Evolutionary conservation across 2,329 filamentous ascomycete species (phyloP), one percentile per base, ranked within the genome.

Genomic region (Microsporum ferrugineum): DNA sequence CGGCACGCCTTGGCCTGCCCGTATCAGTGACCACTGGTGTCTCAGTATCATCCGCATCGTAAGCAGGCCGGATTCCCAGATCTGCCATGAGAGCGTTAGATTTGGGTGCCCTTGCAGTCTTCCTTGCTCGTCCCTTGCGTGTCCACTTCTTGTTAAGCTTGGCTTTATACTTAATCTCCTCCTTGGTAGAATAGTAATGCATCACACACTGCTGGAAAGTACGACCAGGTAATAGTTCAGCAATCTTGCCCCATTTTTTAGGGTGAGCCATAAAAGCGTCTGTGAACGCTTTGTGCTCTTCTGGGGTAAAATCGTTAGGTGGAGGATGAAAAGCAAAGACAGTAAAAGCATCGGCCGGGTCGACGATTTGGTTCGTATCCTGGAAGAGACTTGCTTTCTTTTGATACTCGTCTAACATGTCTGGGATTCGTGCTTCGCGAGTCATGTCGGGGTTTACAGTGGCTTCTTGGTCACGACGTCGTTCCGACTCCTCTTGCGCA

Each of bases 231-330:
- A 80, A 65, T 29, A 72, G 69, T 58, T 78, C 75, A 2, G 78
- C 78, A 63, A 80, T 80, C 64, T 78, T 78, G 27, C 78, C 77
- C 76, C 78, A 80, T 70, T 76, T 77, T 71, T 80, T 80, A 2
- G 78, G 78, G 60, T 74, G 68, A 3, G 73, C 70, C 71, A 78
- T 76, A 64, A 79, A 80, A 14, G 77, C 76, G 60, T 78, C 71
- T 0, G 74, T 75, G 65, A 80, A 80, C 1, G 70, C 69, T 34
- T 71, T 70, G 60, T 80, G 77, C 66, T 80, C 78, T 55, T 77
- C 73, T 0, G 71, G 68, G 0, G 75, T 78, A 64, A 80, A 80
- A 61, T 80, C 75, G 58, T 79, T 77, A 7, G 72, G 70, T 0
- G 74, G 75, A 8, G 77, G 78, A 1, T 75, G 59, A 62, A 77